Base-by-base conservation (phyloP, 202 grass and related monocot genomes). In the Panicum hallii region DNA sequence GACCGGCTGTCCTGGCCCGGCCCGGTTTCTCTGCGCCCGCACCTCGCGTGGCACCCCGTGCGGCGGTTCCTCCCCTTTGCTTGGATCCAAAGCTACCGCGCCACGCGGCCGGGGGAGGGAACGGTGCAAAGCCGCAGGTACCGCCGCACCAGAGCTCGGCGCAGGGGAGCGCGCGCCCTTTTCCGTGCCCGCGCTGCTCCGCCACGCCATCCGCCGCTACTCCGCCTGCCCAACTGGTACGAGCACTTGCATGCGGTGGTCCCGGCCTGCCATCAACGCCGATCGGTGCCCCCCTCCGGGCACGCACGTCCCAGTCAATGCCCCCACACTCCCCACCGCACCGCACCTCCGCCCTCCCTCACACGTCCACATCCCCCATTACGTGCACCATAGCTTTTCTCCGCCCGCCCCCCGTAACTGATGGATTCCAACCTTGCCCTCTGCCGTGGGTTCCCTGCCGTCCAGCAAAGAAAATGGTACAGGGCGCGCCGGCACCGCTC, bases 271-370 rank as follows among this genome's bases (percentile, higher is more conserved):
- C 79, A 90, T 78, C 78, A 90, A 86, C 83, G 42, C 83, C 83
- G 67, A 83, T 63, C 83, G 72, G 88, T 86, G 77, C 63, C 70
- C 77, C 69, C 70, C 77, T 76, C 77, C 82, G 87, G 85, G 83
- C 88, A 77, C 72, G 88, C 72, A 86, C 88, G 79, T 90, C 88
- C 48, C 72, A 79, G 79, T 87, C 84, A 79, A 83, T 79, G 84
- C 50, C 79, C 86, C 79, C 88, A 79, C 88, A 79, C 88, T 11
- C 66, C 41, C 72, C 88, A 83, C 74, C 49, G 78, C 78, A 43
- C 72, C 72, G 49, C 44, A 40, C 20, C 14, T 2, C 19, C 41
- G 83, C 16, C 32, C 14, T 2, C 19, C 41, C 88, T 67, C 83
- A 90, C 41, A 63, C 48, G 88, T 86, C 79, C 44, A 73, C 83